Evolutionary conservation across 139 green algal species (phyloP), one percentile per base, ranked within the genome.

Genomic region (Mychonastes homosphaera): DNA sequence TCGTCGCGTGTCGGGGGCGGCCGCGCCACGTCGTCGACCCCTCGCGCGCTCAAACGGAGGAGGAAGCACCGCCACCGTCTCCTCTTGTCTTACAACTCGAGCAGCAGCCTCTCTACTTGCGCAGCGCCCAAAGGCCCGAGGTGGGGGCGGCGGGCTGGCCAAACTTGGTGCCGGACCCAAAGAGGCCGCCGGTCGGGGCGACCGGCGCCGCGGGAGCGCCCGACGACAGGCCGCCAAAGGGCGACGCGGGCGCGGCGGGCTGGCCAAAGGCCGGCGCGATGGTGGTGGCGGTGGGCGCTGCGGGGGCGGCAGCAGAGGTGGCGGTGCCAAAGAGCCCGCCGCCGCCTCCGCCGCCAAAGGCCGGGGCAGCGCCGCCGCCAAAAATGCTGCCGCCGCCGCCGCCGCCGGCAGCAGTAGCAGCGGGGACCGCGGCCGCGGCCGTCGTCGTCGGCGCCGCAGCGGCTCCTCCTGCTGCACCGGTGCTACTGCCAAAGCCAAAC

Each of bases 201-300:
- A 65, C 57, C 6, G 58, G 30, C 21, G 58, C 50, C 12, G 30
- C 46, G 23, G 58, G 58, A 23, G 58, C 47, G 33, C 47, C 58
- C 7, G 35, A 10, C 23, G 53, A n/a, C n/a, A n/a, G n/a, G n/a
- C n/a, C 30, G 2, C 58, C 58, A 43, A 65, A 65, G 16, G 47
- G 45, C 19, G 45, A 13, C 9, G 21, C 45, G 19, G 45, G 45
- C 21, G 45, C 47, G 19, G 56, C 41, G 10, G 56, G 43, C 26
- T 58, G 47, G 27, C 58, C 48, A 65, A 65, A 65, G 0, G 43
- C 58, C 32, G 47, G 26, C 16, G 39, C 54, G 29, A 48, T 58
- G 51, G 32, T 58, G 51, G 34, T 48, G 52, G 18, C 33, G 38
- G 39, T 62, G 54, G 15, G 50, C 39, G 4, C 52, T 41, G 39